A percentile compares a stretch with the other conserved stretches of the same genome.
Conservation (phyloP, 768 basidiomycete genomes). For the Candolleomyces aberdarensis region DNA sequence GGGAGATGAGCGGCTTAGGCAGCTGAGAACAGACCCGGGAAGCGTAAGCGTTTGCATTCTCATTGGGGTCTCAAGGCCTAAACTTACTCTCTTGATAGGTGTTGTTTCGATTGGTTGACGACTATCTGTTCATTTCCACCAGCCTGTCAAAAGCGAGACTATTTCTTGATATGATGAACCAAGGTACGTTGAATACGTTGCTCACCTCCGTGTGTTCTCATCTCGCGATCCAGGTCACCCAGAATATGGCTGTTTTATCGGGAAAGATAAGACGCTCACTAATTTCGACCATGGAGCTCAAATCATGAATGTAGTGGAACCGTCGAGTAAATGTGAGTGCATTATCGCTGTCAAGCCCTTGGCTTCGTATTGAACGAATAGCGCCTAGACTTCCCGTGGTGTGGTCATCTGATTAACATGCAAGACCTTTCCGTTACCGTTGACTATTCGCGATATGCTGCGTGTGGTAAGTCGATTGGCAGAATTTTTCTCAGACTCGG, state of each 20-base stretch:
- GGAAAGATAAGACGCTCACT: conserved; percentile 82
- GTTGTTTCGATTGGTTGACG: conserved; percentile 86
- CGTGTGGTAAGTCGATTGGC: conserved; percentile 19
- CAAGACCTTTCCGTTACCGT: conserved; percentile 70
- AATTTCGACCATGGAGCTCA: conserved; percentile 72
- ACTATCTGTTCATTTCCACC: conserved; percentile 88
- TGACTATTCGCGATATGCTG: conserved; percentile 68
- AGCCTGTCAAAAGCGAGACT: conserved; percentile 50
- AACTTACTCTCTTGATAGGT: conserved; percentile 40
- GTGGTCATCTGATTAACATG: conserved; percentile 81
- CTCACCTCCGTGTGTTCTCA: background rate
- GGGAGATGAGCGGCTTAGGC: conserved; percentile 31
- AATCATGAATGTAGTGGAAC: conserved; percentile 51
- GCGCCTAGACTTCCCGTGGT: conserved; percentile 84
- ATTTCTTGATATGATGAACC: conserved; percentile 76
- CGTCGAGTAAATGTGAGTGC: conserved; percentile 31
- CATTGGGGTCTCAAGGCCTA: background rate
- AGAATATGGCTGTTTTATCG: conserved; percentile 91
- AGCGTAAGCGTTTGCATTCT: conserved; percentile 50
- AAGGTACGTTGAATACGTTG: conserved; percentile 41
- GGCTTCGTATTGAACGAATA: background rate
- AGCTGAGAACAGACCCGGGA: conserved; percentile 51
- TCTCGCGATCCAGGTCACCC: conserved; percentile 57
- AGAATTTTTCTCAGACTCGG: background rate
- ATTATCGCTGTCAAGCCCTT: background rate